Base-by-base conservation (phyloP, 345 rosid genomes). In the Gossypium anomalum region DNA sequence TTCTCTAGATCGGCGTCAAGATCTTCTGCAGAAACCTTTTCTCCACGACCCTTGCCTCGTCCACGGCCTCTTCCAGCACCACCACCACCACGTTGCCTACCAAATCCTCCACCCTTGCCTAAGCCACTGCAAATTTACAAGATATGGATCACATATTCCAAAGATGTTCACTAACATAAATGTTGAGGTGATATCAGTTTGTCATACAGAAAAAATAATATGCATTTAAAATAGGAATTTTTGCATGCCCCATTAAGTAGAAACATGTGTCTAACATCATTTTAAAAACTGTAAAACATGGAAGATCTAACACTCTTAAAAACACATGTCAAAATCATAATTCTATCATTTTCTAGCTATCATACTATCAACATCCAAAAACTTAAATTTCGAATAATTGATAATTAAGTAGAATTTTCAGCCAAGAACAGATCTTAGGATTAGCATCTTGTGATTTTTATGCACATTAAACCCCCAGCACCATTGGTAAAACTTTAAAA, bases 1-100 rank as follows among this genome's bases (percentile, higher is more conserved):
- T 90, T 93, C 81, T 86, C 98, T 76, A 96, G 83, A 84, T 96
- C 97, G 19, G 99, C 98, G 66, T 96, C 97, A 63, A 93, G 97
- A 82, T 90, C 98, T 68, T 96, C 98, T 0, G 95, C 95, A 66
- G 99, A 96, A 58, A 92, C 72, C 79, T 89, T 92, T 75, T 93
- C 97, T 13, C 84, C 83, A n/a, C 84, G 89, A 7, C 86, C 95
- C 62, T 85, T 87, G 70, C 93, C 97, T 58, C 92, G 78, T 45
- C 91, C 95, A 43, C 91, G 83, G 14, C 90, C 89, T 43, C 90
- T 82, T 77, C 88, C 83, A 19, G 80, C 82, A 4, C 76, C 79
- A 17, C 96, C 97, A 63, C 89, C 79, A 17, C 96, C 97, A 63
- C 89, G 89, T 34, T 73, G 78, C 22, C 84, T 77, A 62, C 90